Base-by-base conservation (phyloP, 345 rosid genomes). In the Ceriops zippeliana region DNA sequence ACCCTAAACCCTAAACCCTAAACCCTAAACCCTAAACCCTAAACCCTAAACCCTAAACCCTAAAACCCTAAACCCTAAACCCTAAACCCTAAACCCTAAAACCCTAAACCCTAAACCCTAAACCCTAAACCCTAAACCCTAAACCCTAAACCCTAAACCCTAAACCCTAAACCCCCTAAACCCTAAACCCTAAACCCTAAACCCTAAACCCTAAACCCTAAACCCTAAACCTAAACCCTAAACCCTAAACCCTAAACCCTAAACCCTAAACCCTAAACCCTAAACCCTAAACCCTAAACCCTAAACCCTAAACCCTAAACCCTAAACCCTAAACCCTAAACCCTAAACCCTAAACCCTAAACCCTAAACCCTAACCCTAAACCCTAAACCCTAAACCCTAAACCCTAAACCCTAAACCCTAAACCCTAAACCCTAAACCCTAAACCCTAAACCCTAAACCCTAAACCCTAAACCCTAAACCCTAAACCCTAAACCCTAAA, bases 301-400 rank as follows among this genome's bases (percentile, higher is more conserved):
- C 21, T 7, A 66, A 66, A 5, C 63, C 63, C 26, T 22, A 56
- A 68, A 24, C 52, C 63, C 24, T 22, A 68, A 68, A 6, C 52
- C 62, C 27, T 22, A 67, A 54, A 24, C 71, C 61, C 37, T 21
- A 67, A 67, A 22, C 63, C 71, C 37, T 21, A 54, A 67, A 22
- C 63, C 71, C 63, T 31, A 68, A 57, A 54, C 71, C 63, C 32
- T 54, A 35, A 68, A 54, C 63, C 63, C 52, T 54, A 68, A 68
- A 54, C 63, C 71, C 63, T 54, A 52, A 52, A 49, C 10, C 10
- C 32, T 30, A 30, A 30, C 42, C 69, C 71, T 67, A 67, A 67
- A 67, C 71, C 71, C 71, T 67, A 54, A 67, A 35, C 49, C 72
- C 52, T 15, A n/a, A 68, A 58, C 63, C 53, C 52, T 34, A 42